These are phyloP conservation scores for Melastoma malabathricum DNA, from an alignment of 345 rosid species.

Conservation along the genomic window DNA sequence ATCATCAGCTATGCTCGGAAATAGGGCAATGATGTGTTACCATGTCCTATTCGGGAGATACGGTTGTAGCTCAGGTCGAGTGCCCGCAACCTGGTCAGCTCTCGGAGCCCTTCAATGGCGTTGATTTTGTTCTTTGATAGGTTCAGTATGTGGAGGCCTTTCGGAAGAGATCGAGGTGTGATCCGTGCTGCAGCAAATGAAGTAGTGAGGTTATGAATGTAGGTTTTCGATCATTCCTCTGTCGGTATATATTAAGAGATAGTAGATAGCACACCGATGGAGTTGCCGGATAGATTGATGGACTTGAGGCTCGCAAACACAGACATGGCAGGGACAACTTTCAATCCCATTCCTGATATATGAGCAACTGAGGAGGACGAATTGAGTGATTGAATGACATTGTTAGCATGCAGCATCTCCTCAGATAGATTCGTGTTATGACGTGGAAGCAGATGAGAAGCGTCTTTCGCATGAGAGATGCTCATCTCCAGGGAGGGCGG, in stretches of 20 bases:
- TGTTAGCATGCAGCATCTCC: slow-evolving; percentile 58
- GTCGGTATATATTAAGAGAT: too few species aligned
- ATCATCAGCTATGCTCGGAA: not conserved
- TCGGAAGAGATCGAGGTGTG: slow-evolving; percentile 64
- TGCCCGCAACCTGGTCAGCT: slow-evolving; percentile 53
- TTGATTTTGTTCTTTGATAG: slow-evolving; percentile 75
- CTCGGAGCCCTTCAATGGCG: slow-evolving; percentile 76
- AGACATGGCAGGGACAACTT: slow-evolving; percentile 61
- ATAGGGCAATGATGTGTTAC: slow-evolving; percentile 17
- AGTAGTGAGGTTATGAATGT: not conserved
- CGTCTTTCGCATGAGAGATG: slow-evolving; percentile 21
- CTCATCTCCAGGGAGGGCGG: slow-evolving; percentile 39
- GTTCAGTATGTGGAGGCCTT: slow-evolving; percentile 67
- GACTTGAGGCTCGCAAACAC: slow-evolving; percentile 67
- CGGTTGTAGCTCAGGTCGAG: slow-evolving; percentile 92
- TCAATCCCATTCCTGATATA: slow-evolving; percentile 62
- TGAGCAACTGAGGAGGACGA: slow-evolving; percentile 79
- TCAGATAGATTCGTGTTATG: slow-evolving; percentile 36
- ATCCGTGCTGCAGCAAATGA: slow-evolving; percentile 41
- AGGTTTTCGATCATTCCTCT: too few species aligned
- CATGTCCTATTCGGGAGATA: slow-evolving; percentile 77
- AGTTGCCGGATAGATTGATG: slow-evolving; percentile 65
- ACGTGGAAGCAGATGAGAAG: slow-evolving; percentile 12
- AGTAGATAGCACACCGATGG: slow-evolving; percentile 41
- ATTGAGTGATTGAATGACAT: slow-evolving; percentile 60